A percentile compares a stretch with the other conserved stretches of the same genome.
phyloP scores from a whole-genome alignment of 495 filamentous ascomycete species.

The Letharia columbiana region DNA sequence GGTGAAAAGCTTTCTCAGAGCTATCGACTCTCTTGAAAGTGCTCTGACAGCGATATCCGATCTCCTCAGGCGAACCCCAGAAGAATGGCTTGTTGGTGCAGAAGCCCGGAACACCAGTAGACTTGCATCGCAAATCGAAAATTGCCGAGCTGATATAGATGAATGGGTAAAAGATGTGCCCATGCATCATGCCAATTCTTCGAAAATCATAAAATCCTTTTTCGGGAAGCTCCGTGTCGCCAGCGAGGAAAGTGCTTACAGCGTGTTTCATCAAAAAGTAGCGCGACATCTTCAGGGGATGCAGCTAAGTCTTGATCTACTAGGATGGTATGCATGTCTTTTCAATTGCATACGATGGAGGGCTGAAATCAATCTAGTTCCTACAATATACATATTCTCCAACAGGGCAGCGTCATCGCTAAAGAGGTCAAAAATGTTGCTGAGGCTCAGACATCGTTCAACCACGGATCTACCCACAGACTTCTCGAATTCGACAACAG shows the following conservation, averaged over 20 bases:
- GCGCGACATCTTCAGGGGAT: too few relatives aligned
- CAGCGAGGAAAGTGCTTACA: too few relatives aligned
- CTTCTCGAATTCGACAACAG: not conserved
- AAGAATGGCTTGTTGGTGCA: not conserved
- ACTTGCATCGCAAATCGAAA: not conserved
- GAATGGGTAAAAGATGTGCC: not conserved
- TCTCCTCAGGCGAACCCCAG: not conserved
- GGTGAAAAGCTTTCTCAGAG: not conserved
- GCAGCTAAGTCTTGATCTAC: too few relatives aligned
- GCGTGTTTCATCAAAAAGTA: too few relatives aligned
- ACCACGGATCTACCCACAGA: slow-evolving; percentile 7
- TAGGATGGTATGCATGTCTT: too few relatives aligned
- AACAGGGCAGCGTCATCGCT: slow-evolving; percentile 26
- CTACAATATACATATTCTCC: not conserved
- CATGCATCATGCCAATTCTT: not conserved
- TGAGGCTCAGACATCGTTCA: slow-evolving; percentile 4
- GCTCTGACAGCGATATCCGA: not conserved
- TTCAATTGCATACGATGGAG: too few relatives aligned
- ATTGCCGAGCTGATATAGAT: not conserved
- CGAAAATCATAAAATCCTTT: not conserved
- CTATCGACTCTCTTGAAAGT: not conserved
- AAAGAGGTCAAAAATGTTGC: slow-evolving; percentile 57
- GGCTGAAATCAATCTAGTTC: too few relatives aligned
- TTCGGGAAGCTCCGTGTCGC: not conserved
- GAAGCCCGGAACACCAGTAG: not conserved